These are phyloP conservation scores for Penicillium flavigenum DNA, from an alignment of 495 filamentous ascomycete genomes.

Conservation along the genomic window DNA sequence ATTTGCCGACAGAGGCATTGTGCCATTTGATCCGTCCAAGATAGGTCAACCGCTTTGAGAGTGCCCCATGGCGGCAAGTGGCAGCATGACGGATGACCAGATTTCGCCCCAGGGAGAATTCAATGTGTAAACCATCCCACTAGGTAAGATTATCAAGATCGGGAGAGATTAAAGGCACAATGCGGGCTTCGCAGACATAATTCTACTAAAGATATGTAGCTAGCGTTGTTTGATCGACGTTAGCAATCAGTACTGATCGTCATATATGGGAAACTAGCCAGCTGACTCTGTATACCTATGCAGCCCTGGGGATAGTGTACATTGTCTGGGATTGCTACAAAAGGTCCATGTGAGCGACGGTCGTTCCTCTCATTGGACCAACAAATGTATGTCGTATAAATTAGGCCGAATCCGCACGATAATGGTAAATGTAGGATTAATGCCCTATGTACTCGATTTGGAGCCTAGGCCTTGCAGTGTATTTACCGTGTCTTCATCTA, in stretches of 20 bases:
- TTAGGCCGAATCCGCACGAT: background rate
- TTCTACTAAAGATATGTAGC: too few relatives aligned
- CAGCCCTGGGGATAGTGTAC: too few relatives aligned
- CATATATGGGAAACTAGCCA: too few relatives aligned
- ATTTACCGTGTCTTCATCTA: background rate
- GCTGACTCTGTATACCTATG: too few relatives aligned
- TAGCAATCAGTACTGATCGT: too few relatives aligned
- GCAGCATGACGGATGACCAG: background rate
- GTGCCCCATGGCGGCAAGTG: background rate
- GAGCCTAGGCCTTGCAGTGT: background rate
- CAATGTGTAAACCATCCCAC: background rate
- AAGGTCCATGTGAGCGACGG: too few relatives aligned
- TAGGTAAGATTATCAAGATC: background rate
- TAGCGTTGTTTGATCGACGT: too few relatives aligned
- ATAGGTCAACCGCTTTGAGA: background rate
- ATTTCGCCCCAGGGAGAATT: background rate
- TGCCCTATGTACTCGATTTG: background rate
- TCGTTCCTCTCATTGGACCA: background rate
- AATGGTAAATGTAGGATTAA: background rate
- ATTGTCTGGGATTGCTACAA: too few relatives aligned
- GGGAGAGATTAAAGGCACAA: too few relatives aligned
- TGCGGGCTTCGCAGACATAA: too few relatives aligned
- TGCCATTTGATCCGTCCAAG: background rate
- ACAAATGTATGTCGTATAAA: background rate
- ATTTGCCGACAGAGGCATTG: background rate